Base-by-base conservation (phyloP, 2,329 filamentous ascomycete species). In the Ophiostoma quercus region DNA sequence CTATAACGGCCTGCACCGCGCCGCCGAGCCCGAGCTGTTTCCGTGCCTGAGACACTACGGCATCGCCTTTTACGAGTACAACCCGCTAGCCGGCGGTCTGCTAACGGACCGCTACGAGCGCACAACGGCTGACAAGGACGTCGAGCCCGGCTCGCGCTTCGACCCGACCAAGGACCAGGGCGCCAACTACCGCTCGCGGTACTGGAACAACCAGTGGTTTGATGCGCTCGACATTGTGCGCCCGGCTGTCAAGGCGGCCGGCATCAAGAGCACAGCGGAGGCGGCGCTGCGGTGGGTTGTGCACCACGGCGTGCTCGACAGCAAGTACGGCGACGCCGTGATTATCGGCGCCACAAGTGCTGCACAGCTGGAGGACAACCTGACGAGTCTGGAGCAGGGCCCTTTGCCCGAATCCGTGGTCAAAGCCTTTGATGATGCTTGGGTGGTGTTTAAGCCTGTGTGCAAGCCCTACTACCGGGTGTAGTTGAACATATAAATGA, bases 391-490 rank as follows among this genome's bases (percentile, higher is more conserved):
- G 39, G 79, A 81, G 32, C 73, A 77, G n/a, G 81, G 81, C 0
- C 78, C 80, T 12, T 73, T 83, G 66, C 80, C 81, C 1, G 72
- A 75, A 1, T 79, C 79, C 60, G 70, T 81, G 0, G 75, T 74
- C 6, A 70, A 75, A 22, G 73, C 84, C 11, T 81, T 96, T 72
- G 91, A 96, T 74, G 81, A 90, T 77, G 92, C 90, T 4, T 96
- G 92, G 92, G 73, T 83, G 74, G 81, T 89, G 22, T 82, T 85
- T 14, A 92, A 92, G 80, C 67, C 70, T 3, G 67, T 68, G 2
- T 67, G 68, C 57, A 63, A 66, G 63, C 51, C 68, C 19, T 75
- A 74, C 68, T 75, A 57, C 51, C 51, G 51, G n/a, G 51, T 57
- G n/a, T 57, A 57, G 39, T 12, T 41, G 39, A 29, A 29, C 25